These are phyloP conservation scores for Guyanaporus albipodus DNA, from an alignment of 768 basidiomycete genomes.

Conservation along the genomic window DNA sequence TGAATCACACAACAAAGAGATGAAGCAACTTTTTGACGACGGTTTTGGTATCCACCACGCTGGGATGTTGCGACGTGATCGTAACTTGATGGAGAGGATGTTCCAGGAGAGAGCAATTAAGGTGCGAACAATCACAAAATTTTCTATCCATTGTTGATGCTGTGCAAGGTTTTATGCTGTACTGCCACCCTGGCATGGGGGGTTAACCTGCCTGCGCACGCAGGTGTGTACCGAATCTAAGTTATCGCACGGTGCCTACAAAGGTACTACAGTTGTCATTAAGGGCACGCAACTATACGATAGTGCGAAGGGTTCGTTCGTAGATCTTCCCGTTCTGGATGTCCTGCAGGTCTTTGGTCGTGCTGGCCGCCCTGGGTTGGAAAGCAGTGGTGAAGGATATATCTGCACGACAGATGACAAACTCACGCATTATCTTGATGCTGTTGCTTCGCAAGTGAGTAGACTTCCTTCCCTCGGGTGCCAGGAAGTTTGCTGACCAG, in stretches of 20 bases:
- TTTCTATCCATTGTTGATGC: neutral
- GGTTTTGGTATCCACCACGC: constrained; percentile 99
- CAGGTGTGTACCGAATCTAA: constrained; percentile 48
- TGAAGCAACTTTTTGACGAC: constrained; percentile 87
- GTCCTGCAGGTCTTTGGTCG: constrained; percentile 97
- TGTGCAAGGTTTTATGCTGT: constrained; percentile 84
- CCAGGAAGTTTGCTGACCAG: neutral
- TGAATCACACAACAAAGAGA: constrained; percentile 88
- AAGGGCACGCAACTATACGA: constrained; percentile 98
- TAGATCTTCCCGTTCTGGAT: constrained; percentile 90
- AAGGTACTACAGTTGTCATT: constrained; percentile 64
- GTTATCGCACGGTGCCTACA: constrained; percentile 5
- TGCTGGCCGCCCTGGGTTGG: constrained; percentile 84
- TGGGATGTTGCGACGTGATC: constrained; percentile 91
- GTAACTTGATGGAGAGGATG: constrained; percentile 93
- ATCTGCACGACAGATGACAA: constrained; percentile 96
- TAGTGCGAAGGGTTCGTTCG: constrained; percentile 82
- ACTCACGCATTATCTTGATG: constrained; percentile 84
- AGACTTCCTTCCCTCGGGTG: neutral
- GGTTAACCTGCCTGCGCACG: constrained; percentile 97
- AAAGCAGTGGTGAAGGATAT: constrained; percentile 93
- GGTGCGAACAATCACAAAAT: constrained; percentile 38
- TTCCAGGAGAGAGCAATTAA: constrained; percentile 91
- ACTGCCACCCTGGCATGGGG: constrained; percentile 99
- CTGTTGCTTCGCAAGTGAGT: constrained; percentile 78